Evolutionary conservation across 1,284 basidiomycete species (phyloP).

Genomic region (Peniophora sp.): DNA sequence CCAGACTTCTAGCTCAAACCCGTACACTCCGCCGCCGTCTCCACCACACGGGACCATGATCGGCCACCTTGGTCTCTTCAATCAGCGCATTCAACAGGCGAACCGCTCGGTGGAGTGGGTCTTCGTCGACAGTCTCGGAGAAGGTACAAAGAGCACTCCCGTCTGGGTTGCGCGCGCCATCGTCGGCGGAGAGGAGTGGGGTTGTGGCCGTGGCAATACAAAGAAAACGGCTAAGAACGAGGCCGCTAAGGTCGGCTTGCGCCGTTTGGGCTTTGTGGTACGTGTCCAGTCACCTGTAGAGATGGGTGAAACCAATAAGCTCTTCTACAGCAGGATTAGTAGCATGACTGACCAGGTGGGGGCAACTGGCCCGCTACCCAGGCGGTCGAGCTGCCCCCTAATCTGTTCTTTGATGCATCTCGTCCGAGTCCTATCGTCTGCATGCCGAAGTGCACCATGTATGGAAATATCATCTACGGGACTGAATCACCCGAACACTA

Average conservation of each 20-base stretch:
- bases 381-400: not conserved
- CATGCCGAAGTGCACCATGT: too few species aligned
- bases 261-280: conserved; percentile 24
- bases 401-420: not conserved
- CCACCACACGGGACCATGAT: conserved; percentile 23
- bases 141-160: conserved; percentile 51
- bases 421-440: too few species aligned
- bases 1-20: not conserved
- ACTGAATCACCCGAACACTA: too few species aligned
- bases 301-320: too few species aligned
- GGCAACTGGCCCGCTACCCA: not conserved
- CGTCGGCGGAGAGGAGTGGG: conserved; percentile 49
- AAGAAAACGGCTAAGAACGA: conserved; percentile 72
- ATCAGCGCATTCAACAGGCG: conserved; percentile 58
- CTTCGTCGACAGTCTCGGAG: conserved; percentile 39
- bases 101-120: conserved; percentile 59
- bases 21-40: conserved; percentile 14
- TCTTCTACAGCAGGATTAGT: conserved; percentile 5
- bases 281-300: conserved; percentile 7
- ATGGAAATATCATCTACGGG: too few species aligned
- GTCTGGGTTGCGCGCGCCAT: conserved; percentile 61
- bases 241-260: conserved; percentile 28
- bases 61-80: conserved; percentile 70
- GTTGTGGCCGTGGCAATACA: conserved; percentile 55
- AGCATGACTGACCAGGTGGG: conserved; percentile 8